Conservation (phyloP, 306 rosid genomes). For the Citrullus mucosospermus region DNA sequence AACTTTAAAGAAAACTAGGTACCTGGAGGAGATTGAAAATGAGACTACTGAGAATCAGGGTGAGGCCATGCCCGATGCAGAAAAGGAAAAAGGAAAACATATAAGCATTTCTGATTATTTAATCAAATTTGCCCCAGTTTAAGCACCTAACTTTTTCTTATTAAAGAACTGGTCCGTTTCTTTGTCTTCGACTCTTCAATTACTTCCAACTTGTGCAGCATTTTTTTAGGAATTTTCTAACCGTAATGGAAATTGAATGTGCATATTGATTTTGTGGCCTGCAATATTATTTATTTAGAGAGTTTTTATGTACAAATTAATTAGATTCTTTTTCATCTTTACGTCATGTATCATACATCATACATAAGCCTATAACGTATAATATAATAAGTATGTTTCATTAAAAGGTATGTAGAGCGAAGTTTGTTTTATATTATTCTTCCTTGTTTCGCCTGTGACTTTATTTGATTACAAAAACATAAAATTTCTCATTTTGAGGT, state of each 20-base stretch:
- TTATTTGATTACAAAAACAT: neutral
- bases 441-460: too few relatives aligned
- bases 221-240: neutral
- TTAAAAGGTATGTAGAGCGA: neutral
- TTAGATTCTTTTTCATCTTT: neutral
- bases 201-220: neutral
- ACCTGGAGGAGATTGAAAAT: neutral
- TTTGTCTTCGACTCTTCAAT: neutral
- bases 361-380: neutral
- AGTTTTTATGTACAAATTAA: neutral
- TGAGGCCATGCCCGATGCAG: neutral
- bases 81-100: too few relatives aligned
- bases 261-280: neutral
- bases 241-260: neutral
- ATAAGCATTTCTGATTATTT: neutral
- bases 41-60: neutral
- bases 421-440: neutral
- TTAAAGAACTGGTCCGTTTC: neutral
- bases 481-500: neutral
- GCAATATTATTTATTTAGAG: neutral
- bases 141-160: neutral
- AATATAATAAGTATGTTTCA: neutral
- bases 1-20: neutral
- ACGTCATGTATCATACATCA: neutral
- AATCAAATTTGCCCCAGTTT: neutral